Conservation (phyloP, 2,329 filamentous ascomycete species). For the Zymoseptoria pseudotritici region DNA sequence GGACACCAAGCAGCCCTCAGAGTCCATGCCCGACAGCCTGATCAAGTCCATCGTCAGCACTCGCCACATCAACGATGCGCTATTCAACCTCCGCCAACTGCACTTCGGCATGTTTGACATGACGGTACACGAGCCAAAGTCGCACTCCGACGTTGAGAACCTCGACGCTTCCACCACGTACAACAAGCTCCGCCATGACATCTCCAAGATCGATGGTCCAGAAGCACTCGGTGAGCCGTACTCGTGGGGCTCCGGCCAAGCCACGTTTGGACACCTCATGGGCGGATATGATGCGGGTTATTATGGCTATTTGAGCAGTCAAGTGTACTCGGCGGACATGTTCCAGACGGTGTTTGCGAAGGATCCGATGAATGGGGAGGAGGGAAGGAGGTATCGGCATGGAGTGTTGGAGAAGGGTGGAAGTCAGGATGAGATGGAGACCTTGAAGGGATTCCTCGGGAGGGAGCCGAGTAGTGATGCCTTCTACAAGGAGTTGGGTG, state of each 20-base stretch:
- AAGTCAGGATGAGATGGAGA: constrained; percentile 72
- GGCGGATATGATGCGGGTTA: constrained; percentile 81
- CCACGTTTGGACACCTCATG: constrained; percentile 74
- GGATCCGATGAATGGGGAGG: constrained; percentile 67
- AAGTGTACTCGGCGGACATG: constrained; percentile 81
- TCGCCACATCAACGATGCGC: constrained; percentile 72
- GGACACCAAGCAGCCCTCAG: constrained; percentile 45
- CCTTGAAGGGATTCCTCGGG: constrained; percentile 69
- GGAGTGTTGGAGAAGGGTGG: constrained; percentile 72
- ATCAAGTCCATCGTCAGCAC: constrained; percentile 67
- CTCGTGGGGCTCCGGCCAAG: constrained; percentile 67
- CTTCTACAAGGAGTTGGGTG: constrained; percentile 73
- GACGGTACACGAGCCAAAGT: constrained; percentile 64
- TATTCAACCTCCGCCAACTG: constrained; percentile 70
- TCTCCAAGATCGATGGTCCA: constrained; percentile 66
- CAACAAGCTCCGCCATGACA: constrained; percentile 65
- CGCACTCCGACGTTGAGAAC: constrained; percentile 60
- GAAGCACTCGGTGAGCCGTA: constrained; percentile 52
- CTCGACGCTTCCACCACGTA: constrained; percentile 60
- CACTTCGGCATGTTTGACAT: constrained; percentile 81
- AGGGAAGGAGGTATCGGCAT: constrained; percentile 69
- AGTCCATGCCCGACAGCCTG: constrained; percentile 66
- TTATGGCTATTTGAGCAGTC: constrained; percentile 60
- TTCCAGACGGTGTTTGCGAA: constrained; percentile 73
- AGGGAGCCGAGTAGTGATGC: constrained; percentile 68